Conservation (phyloP, 192 early-diverging fungal species). For the Borealophlyctis nickersoniae region DNA sequence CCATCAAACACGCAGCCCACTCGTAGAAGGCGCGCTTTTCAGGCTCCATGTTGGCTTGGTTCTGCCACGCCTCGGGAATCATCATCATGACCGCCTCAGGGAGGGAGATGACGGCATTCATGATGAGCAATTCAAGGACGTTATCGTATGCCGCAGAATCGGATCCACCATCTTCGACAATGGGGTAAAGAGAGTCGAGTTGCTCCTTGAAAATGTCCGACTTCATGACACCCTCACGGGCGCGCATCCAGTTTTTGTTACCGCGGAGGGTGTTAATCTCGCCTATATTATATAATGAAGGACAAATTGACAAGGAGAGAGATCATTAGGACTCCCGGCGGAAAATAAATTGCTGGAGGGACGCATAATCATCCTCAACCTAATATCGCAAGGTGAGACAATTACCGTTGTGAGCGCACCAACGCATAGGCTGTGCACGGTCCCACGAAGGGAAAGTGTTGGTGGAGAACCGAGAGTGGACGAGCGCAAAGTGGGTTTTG, state of each 20-base stretch:
- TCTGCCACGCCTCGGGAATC: conserved; percentile 99
- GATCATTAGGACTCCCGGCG: background rate
- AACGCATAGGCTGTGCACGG: conserved; percentile 96
- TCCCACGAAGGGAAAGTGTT: conserved; percentile 99
- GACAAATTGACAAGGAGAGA: background rate
- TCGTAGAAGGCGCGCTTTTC: conserved; percentile 93
- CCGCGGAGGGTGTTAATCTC: conserved; percentile 99
- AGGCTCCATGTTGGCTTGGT: conserved; percentile 76
- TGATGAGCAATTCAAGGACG: conserved; percentile 90
- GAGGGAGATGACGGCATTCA: conserved; percentile 84
- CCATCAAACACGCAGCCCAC: conserved; percentile 97
- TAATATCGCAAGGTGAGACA: too few relatives aligned
- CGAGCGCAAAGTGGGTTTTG: conserved; percentile 89
- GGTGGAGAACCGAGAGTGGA: conserved; percentile 98
- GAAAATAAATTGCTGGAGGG: conserved; percentile 16
- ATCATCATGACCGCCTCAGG: conserved; percentile 98
- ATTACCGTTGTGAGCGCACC: conserved; percentile 96
- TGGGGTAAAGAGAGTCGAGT: conserved; percentile 82
- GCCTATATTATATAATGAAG: conserved; percentile 42
- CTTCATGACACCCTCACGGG: conserved; percentile 91
- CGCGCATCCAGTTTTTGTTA: conserved; percentile 99
- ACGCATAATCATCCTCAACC: too few relatives aligned
- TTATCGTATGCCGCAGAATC: conserved; percentile 98
- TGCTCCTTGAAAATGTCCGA: conserved; percentile 76
- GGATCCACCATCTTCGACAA: conserved; percentile 92